These are phyloP conservation scores for Chiua virens DNA, from an alignment of 768 basidiomycete genomes.

Conservation along the genomic window DNA sequence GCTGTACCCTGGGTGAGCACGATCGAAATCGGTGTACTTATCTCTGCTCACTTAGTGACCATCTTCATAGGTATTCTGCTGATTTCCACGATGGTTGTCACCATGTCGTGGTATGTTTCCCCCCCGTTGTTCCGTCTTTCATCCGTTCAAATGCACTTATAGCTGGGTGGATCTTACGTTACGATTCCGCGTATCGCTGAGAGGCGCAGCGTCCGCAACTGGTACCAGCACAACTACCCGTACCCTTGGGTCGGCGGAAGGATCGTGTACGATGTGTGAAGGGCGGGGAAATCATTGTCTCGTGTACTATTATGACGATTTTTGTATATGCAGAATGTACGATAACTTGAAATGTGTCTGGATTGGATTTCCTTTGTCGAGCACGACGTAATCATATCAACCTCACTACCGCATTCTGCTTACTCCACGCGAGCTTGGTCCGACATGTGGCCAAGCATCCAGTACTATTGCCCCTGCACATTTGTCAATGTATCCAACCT, in stretches of 20 bases:
- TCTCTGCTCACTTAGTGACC: not conserved
- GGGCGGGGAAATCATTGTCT: not conserved
- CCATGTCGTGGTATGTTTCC: constrained; percentile 74
- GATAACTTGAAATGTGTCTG: not conserved
- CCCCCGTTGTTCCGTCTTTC: not conserved
- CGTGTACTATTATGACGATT: constrained; percentile 18
- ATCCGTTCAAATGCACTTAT: constrained; percentile 1
- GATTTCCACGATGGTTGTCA: constrained; percentile 94
- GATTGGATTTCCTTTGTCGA: not conserved
- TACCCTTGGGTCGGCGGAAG: constrained; percentile 86
- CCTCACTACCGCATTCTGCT: too few species aligned
- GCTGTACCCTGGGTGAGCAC: constrained; percentile 80
- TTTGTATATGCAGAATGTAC: not conserved
- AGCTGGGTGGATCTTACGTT: constrained; percentile 91
- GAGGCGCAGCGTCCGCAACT: constrained; percentile 79
- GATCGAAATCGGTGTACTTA: not conserved
- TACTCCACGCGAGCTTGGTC: too few species aligned
- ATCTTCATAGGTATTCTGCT: constrained; percentile 56
- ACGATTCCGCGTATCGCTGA: constrained; percentile 82
- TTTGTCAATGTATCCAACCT: constrained; percentile 39
- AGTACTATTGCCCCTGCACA: constrained; percentile 77
- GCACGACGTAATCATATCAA: too few species aligned
- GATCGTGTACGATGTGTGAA: constrained; percentile 52
- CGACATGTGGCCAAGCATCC: constrained; percentile 44
- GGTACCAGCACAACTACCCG: constrained; percentile 88